These are phyloP conservation scores for Aureobasidium namibiae DNA, from an alignment of 2,329 filamentous ascomycete species.

Conservation along the genomic window DNA sequence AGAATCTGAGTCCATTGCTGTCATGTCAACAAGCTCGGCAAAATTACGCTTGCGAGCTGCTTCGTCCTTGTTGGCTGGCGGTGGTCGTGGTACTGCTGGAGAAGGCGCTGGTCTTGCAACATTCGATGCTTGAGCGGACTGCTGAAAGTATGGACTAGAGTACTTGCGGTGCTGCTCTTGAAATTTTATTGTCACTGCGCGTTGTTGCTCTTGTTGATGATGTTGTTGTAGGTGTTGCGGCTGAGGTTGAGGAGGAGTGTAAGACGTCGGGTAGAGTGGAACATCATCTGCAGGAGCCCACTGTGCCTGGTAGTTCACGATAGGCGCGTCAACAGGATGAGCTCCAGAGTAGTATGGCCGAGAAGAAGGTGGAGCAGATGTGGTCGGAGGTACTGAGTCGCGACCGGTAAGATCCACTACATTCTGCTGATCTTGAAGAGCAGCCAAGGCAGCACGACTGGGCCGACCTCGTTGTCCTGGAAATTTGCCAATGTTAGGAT, in stretches of 20 bases:
- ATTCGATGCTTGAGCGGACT: background rate
- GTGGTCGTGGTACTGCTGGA: constrained; percentile 16
- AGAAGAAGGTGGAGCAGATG: background rate
- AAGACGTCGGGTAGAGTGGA: background rate
- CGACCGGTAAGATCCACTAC: constrained; percentile 6
- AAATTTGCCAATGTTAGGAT: background rate
- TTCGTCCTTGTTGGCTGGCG: constrained; percentile 42
- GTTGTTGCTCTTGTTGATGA: background rate
- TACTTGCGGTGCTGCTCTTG: background rate
- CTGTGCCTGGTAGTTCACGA: constrained; percentile 9
- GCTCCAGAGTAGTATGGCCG: background rate
- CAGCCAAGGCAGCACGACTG: constrained; percentile 14
- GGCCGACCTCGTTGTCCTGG: constrained; percentile 5
- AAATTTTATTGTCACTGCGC: background rate
- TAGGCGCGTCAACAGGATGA: background rate
- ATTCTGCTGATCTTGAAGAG: background rate
- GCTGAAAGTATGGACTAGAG: constrained; percentile 13
- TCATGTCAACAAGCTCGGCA: constrained; percentile 47
- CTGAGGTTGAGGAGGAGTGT: background rate
- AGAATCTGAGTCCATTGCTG: constrained; percentile 31
- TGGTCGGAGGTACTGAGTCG: background rate
- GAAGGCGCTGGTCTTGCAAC: constrained; percentile 12
- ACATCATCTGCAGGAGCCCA: background rate
- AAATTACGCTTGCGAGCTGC: constrained; percentile 48
- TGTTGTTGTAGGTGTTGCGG: background rate